phyloP scores from a whole-genome alignment of 495 filamentous ascomycete species.

The Echria macrotheca region DNA sequence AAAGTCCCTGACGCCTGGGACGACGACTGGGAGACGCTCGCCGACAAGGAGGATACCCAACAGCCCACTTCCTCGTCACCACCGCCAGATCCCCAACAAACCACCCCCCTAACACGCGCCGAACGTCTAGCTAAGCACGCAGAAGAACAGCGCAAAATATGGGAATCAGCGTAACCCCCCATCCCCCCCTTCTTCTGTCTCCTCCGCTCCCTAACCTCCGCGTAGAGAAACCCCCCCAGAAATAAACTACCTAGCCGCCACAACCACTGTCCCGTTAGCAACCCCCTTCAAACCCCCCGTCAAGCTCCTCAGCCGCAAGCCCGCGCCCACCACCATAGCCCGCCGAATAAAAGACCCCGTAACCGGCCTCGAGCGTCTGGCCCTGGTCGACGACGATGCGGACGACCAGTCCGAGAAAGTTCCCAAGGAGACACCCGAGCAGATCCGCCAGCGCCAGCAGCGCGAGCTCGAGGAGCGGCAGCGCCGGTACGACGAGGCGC shows the following conservation, averaged over 20 bases:
- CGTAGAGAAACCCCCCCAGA: constrained; percentile 47
- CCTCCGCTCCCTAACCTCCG: constrained; percentile 1
- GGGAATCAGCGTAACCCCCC: constrained; percentile 88
- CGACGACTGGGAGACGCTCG: constrained; percentile 79
- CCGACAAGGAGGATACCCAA: constrained; percentile 51
- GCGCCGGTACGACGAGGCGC: constrained; percentile 76
- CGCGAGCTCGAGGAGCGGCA: constrained; percentile 81
- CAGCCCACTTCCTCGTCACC: constrained; percentile 39
- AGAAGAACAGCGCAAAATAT: constrained; percentile 76
- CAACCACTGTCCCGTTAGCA: constrained; percentile 60
- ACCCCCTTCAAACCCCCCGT: constrained; percentile 79
- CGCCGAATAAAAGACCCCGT: constrained; percentile 44
- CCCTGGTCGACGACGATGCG: constrained; percentile 54
- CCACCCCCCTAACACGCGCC: constrained; percentile 52
- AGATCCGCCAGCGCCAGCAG: constrained; percentile 66
- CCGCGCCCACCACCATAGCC: constrained; percentile 46
- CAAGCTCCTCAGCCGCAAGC: constrained; percentile 79
- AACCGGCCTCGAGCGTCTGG: constrained; percentile 51
- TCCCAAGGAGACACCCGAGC: constrained; percentile 60
- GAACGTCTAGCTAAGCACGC: constrained; percentile 75
- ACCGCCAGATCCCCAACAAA: constrained; percentile 39
- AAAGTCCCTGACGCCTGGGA: constrained; percentile 75
- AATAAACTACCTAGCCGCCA: constrained; percentile 66
- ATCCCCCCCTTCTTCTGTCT: too few species aligned
- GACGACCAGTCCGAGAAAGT: constrained; percentile 59